Conservation (phyloP, 2,329 filamentous ascomycete species). For the Cadophora sp. region DNA sequence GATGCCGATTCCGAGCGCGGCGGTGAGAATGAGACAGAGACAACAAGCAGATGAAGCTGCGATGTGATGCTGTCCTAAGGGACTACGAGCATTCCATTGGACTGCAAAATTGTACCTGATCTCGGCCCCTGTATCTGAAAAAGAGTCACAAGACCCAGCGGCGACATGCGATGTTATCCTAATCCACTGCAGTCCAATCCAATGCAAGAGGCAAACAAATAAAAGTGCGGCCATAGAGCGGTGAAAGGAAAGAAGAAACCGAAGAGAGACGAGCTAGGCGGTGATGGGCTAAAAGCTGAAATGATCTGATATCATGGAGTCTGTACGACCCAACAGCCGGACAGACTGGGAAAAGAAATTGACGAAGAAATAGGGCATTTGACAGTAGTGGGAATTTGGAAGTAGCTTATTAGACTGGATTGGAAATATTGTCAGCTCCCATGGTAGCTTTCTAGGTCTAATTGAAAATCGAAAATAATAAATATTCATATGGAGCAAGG, state of each 20-base stretch:
- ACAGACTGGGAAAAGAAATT: neutral
- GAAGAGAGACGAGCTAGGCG: neutral
- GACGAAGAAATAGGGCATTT: neutral
- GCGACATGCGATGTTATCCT: slow-evolving; percentile 13
- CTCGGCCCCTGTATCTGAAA: slow-evolving; percentile 20
- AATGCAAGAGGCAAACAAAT: slow-evolving; percentile 8
- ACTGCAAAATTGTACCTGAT: slow-evolving; percentile 23
- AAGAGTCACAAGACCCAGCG: slow-evolving; percentile 25
- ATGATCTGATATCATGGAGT: slow-evolving; percentile 11
- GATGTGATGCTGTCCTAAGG: slow-evolving; percentile 5
- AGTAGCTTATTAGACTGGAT: neutral
- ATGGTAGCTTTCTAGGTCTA: neutral
- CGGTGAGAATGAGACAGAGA: slow-evolving; percentile 4
- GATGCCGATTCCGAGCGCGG: slow-evolving; percentile 16
- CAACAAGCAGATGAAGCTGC: neutral
- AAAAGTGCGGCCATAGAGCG: slow-evolving; percentile 17
- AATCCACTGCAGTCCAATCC: slow-evolving; percentile 5
- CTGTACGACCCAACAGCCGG: neutral
- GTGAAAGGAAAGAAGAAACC: slow-evolving; percentile 19
- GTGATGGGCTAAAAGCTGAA: slow-evolving; percentile 7
- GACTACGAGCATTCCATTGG: slow-evolving; percentile 8
- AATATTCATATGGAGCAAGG: neutral
- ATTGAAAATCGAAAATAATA: neutral
- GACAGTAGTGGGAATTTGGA: neutral
- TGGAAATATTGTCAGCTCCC: neutral